These are phyloP conservation scores for Trichoderma oligosporum DNA, from an alignment of 2,329 filamentous ascomycete genomes.

Conservation along the genomic window DNA sequence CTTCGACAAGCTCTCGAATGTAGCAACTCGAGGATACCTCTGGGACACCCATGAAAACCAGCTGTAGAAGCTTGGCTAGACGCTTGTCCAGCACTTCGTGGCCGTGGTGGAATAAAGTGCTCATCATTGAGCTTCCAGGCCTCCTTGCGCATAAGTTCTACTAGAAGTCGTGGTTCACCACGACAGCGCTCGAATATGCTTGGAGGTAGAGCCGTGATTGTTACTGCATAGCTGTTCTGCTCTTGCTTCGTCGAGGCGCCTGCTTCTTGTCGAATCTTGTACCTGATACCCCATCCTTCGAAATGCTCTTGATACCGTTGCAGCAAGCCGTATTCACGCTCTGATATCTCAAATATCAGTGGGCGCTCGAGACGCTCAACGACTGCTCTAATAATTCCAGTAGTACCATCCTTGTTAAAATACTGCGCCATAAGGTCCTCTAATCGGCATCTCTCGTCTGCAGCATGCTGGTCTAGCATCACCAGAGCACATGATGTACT, in stretches of 20 bases:
- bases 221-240: constrained; percentile 33
- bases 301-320: constrained; percentile 54
- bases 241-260: neutral
- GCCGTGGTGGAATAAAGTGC: constrained; percentile 20
- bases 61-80: constrained; percentile 51
- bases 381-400: constrained; percentile 23
- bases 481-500: constrained; percentile 55
- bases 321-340: constrained; percentile 59
- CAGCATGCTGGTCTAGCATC: constrained; percentile 89
- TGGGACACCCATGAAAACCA: constrained; percentile 65
- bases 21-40: constrained; percentile 70
- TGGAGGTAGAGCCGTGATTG: constrained; percentile 60
- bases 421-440: constrained; percentile 64
- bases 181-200: constrained; percentile 73
- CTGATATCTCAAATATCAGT: constrained; percentile 62
- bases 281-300: constrained; percentile 68
- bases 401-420: constrained; percentile 33
- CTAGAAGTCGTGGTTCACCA: constrained; percentile 65
- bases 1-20: constrained; percentile 74
- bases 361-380: constrained; percentile 46
- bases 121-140: constrained; percentile 62
- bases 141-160: constrained; percentile 71
- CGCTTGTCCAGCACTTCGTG: neutral
- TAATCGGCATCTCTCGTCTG: constrained; percentile 80
- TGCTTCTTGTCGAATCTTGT: constrained; percentile 40